Evolutionary conservation across 139 green algal genomes (phyloP), one percentile per base, ranked within the genome.

Genomic region (Tetratostichococcus sp.): DNA sequence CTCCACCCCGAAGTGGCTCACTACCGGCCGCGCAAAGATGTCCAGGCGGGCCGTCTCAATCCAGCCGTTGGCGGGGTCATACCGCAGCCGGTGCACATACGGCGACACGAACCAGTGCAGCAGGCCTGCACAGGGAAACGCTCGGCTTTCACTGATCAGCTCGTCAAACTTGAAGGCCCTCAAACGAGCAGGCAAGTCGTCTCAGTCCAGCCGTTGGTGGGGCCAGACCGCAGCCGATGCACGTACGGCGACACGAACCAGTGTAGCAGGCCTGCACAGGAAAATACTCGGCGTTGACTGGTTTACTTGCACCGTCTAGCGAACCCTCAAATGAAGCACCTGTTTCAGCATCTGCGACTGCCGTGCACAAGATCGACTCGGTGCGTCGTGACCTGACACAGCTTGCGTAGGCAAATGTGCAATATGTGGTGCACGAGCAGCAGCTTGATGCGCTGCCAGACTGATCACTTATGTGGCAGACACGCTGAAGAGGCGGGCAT

Each of bases 41-140:
- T 69, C 76, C 19, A 85, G 73, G 17, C 58, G 70, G 14, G 39
- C 71, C 19, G 69, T 43, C 26, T 65, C 31, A 14, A 72, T 23
- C 30, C 23, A 71, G 32, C 58, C n/a, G 65, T 23, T 35, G 30
- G 30, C 28, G 4, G 30, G 33, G 33, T 26, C 59, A n/a, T 73
- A 58, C 66, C 79, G 71, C 67, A 86, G 23, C 1, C 35, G 57
- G 30, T 82, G 73, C 30, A 74, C 67, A 43, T 73, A 59, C 35
- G 68, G 80, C 1, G 73, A 33, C 17, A 43, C 74, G 75, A 82
- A 82, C 77, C 77, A 82, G 67, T 82, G 65, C 26, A 85, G 68
- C 68, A 85, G 69, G 5, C 78, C 78, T 62, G 50, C 50, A 17
- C 26, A 4, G 50, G 11, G 26, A 62, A 62, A 50, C 8, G 8